Percentiles rank a stretch among this genome's conserved stretches.
These are phyloP conservation scores for Saccharomycopsis malanga DNA, from an alignment of 805 yeast genomes.

Conservation along the genomic window DNA sequence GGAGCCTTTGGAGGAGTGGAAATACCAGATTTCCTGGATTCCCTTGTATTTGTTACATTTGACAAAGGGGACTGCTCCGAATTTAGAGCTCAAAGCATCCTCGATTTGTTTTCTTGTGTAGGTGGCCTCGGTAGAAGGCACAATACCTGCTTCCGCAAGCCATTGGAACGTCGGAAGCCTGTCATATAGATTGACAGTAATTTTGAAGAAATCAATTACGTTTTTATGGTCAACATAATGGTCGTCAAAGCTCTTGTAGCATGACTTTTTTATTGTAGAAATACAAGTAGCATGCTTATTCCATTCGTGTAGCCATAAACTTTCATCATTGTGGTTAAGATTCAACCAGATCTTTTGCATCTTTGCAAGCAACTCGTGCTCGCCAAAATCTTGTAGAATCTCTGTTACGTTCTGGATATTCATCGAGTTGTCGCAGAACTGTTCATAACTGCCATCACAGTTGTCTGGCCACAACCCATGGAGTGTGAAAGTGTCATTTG, in stretches of 20 bases:
- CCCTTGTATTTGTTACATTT: constrained; percentile 50
- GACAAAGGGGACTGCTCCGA: constrained; percentile 51
- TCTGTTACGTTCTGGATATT: constrained; percentile 19
- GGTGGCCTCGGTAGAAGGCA: constrained; percentile 53
- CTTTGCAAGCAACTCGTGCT: constrained; percentile 31
- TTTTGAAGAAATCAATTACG: constrained; percentile 65
- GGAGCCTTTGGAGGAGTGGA: constrained; percentile 67
- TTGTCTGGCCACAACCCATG: constrained; percentile 90
- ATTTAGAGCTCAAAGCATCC: constrained; percentile 42
- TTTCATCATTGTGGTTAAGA: constrained; percentile 57
- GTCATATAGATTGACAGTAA: constrained; percentile 51
- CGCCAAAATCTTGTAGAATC: constrained; percentile 7
- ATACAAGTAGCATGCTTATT: constrained; percentile 94
- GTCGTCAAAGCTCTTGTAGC: constrained; percentile 39
- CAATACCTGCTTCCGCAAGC: constrained; percentile 60
- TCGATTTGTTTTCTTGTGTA: constrained; percentile 52
- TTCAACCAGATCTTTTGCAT: constrained; percentile 70
- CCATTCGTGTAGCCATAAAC: constrained; percentile 85
- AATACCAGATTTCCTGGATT: constrained; percentile 63
- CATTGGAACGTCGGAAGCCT: constrained; percentile 61
- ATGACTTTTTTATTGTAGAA: constrained; percentile 63
- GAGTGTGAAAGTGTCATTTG: constrained; percentile 61
- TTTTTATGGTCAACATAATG: constrained; percentile 31
- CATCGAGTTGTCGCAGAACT: constrained; percentile 56
- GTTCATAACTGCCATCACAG: constrained; percentile 77